These are phyloP conservation scores for Yarrowia sp. DNA, from an alignment of 805 yeast species.

Conservation along the genomic window DNA sequence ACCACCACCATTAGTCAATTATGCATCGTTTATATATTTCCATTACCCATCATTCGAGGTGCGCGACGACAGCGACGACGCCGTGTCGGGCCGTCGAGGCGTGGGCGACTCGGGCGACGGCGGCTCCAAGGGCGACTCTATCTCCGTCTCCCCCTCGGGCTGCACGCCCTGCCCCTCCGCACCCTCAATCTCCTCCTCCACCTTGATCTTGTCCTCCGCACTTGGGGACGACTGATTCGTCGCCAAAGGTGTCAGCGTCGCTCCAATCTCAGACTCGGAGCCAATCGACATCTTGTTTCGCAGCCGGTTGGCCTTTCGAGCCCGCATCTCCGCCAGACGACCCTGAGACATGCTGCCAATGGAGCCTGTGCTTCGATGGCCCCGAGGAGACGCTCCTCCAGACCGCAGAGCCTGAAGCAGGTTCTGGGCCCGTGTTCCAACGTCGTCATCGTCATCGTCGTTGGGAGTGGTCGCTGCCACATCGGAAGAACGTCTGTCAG, in stretches of 20 bases:
- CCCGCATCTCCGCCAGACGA: constrained; percentile 32
- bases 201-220: constrained; percentile 5
- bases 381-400: constrained; percentile 28
- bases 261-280: background rate
- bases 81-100: constrained; percentile 9
- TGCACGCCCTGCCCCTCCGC: background rate
- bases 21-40: constrained; percentile 22
- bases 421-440: constrained; percentile 59
- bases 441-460: constrained; percentile 43
- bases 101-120: constrained; percentile 20
- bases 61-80: background rate
- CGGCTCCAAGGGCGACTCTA: constrained; percentile 8
- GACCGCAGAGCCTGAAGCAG: constrained; percentile 60
- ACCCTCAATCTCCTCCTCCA: background rate
- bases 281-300: constrained; percentile 24
- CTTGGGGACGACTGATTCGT: background rate
- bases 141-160: background rate
- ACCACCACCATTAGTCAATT: constrained; percentile 4
- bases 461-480: constrained; percentile 24
- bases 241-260: background rate
- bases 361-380: constrained; percentile 1
- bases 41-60: background rate
- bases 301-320: constrained; percentile 30
- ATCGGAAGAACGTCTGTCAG: constrained; percentile 29
- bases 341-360: constrained; percentile 12